Evolutionary conservation across 2,329 filamentous ascomycete genomes (phyloP), one percentile per base, ranked within the genome.

Genomic region (Tetracladium maxilliforme): DNA sequence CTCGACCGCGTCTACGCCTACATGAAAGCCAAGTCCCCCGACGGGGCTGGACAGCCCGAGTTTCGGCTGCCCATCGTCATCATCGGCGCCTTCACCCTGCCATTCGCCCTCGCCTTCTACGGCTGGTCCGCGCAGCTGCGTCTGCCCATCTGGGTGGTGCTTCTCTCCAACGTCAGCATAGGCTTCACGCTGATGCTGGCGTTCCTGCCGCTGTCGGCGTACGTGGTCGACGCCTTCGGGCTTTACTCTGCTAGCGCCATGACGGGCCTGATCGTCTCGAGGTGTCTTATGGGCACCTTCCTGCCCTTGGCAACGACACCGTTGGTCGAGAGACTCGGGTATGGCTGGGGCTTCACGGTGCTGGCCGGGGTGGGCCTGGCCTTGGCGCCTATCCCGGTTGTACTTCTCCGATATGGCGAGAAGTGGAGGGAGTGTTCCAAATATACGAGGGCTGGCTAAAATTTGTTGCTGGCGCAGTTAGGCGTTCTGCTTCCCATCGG

Each of bases 1-100:
- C 53, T 72, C 2, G 67, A 72, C 42, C 49, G 49, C 16, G 59
- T 70, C 27, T 70, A 70, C 41, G 38, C 64, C n/a, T n/a, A n/a
- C 22, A 41, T 44, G 14, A 51, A 70, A 7, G 52, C 56, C 13
- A 43, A 51, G 21, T 25, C 39, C 6, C 38, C 55, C 30, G 33
- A 49, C 4, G 54, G 54, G 9, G 40, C 44, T 7, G 61, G 54
- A 5, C 49, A 47, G 6, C 64, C 67, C 2, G 67, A 71, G 38
- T 61, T 56, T 38, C 60, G 64, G 2, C 55, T 72, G 1, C 66
- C 66, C 0, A 43, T 70, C 1, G 37, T 51, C 19, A 54, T 66
- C n/a, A 15, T 58, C 13, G 59, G 61, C 7, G 54, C 47, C 3
- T 37, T 64, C 18, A 22, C 47, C 1, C 42, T 69, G 8, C 64